phyloP scores from a whole-genome alignment of 768 basidiomycete species.

The Lentinus brumalis region DNA sequence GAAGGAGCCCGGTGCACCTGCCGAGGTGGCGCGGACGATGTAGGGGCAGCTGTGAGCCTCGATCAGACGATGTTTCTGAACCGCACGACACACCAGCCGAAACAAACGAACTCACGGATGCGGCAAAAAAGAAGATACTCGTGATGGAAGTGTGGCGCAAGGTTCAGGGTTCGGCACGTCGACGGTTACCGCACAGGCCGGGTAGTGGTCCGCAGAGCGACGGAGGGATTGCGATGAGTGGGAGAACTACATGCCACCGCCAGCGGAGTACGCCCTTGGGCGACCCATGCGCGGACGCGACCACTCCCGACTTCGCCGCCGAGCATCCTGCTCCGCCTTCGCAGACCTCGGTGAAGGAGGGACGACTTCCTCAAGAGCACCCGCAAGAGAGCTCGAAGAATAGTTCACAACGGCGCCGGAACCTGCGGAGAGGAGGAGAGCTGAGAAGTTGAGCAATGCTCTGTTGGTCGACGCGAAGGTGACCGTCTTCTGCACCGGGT shows the following conservation, averaged over 20 bases:
- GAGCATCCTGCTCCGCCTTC: background rate
- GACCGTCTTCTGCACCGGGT: background rate
- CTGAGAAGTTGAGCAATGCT: background rate
- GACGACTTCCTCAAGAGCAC: conserved; percentile 7
- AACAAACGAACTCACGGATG: background rate
- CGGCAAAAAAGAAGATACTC: background rate
- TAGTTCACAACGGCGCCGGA: background rate
- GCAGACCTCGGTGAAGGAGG: background rate
- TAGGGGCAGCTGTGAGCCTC: background rate
- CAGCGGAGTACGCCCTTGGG: conserved; percentile 14
- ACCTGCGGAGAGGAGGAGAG: background rate
- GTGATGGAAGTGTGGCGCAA: background rate
- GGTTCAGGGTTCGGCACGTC: background rate
- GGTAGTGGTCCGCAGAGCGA: background rate
- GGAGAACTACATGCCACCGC: conserved; percentile 12
- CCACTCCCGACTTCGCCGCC: conserved; percentile 10
- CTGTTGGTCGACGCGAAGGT: background rate
- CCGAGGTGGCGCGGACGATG: background rate
- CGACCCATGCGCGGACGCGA: conserved; percentile 16
- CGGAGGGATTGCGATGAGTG: background rate
- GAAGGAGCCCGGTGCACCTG: too few species aligned
- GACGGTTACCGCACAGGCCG: background rate
- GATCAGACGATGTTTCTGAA: background rate
- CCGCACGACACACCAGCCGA: background rate
- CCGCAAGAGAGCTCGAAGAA: conserved; percentile 18